These are phyloP conservation scores for Puccinia brachypodii DNA, from an alignment of 1,284 basidiomycete genomes.

Conservation along the genomic window DNA sequence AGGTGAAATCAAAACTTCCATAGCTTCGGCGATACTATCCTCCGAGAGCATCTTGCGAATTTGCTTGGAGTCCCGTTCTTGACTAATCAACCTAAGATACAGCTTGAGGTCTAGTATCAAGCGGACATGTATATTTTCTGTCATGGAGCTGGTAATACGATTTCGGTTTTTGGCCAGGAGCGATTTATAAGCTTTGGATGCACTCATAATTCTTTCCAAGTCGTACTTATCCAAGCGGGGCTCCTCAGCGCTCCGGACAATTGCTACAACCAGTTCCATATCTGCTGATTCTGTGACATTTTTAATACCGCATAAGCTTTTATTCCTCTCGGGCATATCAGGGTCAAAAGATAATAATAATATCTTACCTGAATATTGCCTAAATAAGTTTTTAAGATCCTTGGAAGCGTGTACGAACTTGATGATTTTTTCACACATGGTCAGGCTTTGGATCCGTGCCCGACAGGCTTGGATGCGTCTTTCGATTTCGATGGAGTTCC, in stretches of 20 bases:
- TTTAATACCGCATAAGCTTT: constrained; percentile 6
- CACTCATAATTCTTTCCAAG: constrained; percentile 51
- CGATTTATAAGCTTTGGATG: constrained; percentile 49
- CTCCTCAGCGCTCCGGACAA: constrained; percentile 53
- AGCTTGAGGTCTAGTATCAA: constrained; percentile 53
- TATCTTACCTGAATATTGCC: constrained; percentile 51
- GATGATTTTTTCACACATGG: constrained; percentile 53
- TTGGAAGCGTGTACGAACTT: constrained; percentile 50
- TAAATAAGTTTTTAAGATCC: constrained; percentile 51
- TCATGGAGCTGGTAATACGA: constrained; percentile 49
- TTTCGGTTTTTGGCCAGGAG: constrained; percentile 50
- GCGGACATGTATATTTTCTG: constrained; percentile 51
- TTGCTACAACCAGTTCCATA: constrained; percentile 53
- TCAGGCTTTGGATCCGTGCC: constrained; percentile 50
- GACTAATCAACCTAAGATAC: constrained; percentile 51
- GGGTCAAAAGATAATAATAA: background rate
- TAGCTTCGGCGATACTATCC: constrained; percentile 49
- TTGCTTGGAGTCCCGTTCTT: constrained; percentile 51
- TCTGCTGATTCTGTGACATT: constrained; percentile 49
- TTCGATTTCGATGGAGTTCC: constrained; percentile 49
- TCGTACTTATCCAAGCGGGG: constrained; percentile 52
- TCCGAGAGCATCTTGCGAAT: constrained; percentile 51
- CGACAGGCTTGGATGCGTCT: constrained; percentile 50
- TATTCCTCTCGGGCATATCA: background rate
- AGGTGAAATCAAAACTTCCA: constrained; percentile 51